Base-by-base conservation (phyloP, 2,329 filamentous ascomycete genomes). In the Pseudogymnoascus sp. region DNA sequence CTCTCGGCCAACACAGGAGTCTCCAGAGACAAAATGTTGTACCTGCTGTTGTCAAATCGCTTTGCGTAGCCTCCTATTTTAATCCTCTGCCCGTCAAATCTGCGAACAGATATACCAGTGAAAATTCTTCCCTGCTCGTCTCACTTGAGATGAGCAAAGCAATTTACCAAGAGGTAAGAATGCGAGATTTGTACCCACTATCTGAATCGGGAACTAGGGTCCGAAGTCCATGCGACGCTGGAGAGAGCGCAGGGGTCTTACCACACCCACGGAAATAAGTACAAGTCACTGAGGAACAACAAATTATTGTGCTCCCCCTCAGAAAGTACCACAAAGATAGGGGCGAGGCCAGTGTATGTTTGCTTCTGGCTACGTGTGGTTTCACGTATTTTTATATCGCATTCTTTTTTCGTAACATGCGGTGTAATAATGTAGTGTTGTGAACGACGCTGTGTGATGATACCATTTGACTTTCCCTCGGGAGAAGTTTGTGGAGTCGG, bases 151-250 rank as follows among this genome's bases (percentile, higher is more conserved):
- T 55, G 48, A 55, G 48, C 48, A 55, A 55, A 13, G 48, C 48
- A 55, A 55, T 55, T 55, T 55, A 55, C 48, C 48, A 55, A 35
- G 48, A 55, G 48, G 45, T 55, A 55, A 55, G 48, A 55, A 55
- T 33, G 48, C 48, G 48, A 55, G 29, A 55, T 55, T 55, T 55
- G 48, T 55, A 55, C 48, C 48, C 48, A 55, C 48, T 55, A 29
- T 55, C 48, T 55, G 48, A 55, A 55, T 55, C 48, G 48, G 48
- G 48, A 55, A 55, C 48, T 55, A 55, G 48, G 48, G 48, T 55
- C 48, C 48, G 48, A 55, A 55, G 48, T 21, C 48, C 48, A 55
- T 55, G 48, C 48, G 48, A 55, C 29, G 48, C 48, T 55, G 48
- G 48, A 15, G 18, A 9, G 25, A 55, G 48, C 29, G 48, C 48